Evolutionary conservation across 1,284 basidiomycete species (phyloP), one percentile per base, ranked within the genome.

Genomic region (Cerrena zonata): DNA sequence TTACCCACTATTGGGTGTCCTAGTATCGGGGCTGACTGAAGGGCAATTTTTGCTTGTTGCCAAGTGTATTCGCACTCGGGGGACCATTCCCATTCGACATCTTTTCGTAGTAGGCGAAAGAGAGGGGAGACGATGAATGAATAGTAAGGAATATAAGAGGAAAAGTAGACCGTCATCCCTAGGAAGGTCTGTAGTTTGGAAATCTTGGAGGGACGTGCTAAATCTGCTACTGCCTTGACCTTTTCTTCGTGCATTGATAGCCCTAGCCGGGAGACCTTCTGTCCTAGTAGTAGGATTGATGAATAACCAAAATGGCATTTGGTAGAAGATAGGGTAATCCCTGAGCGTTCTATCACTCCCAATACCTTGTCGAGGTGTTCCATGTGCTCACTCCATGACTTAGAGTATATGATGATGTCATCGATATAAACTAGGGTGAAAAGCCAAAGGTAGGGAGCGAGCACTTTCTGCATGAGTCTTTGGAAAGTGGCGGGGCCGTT

Each of bases 401-500:
- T n/a, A n/a, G n/a, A n/a, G n/a, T n/a, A n/a, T n/a, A n/a, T n/a
- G n/a, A n/a, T n/a, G n/a, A n/a, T n/a, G n/a, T n/a, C n/a, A n/a
- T n/a, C n/a, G n/a, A n/a, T n/a, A n/a, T n/a, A n/a, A n/a, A n/a
- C n/a, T n/a, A n/a, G n/a, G n/a, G n/a, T n/a, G n/a, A n/a, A n/a
- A n/a, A n/a, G 69, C 71, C 71, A 74, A 0, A 73, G 56, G 53
- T 58, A 74, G 0, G 66, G 68, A 0, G 69, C 61, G 0, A 76
- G 57, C 0, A 73, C 56, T 1, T 55, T 53, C 45, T 73, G 67
- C 70, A 74, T 75, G 1, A 71, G 53, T 2, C 68, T 46, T 51
- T 75, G 73, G 50, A 74, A 75, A 1, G 71, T 61, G 5, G 65
- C n/a, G n/a, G n/a, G n/a, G n/a, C n/a, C n/a, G n/a, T n/a, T n/a